Evolutionary conservation across 805 yeast species (phyloP).

Genomic region (Kazachstania psychrophila): DNA sequence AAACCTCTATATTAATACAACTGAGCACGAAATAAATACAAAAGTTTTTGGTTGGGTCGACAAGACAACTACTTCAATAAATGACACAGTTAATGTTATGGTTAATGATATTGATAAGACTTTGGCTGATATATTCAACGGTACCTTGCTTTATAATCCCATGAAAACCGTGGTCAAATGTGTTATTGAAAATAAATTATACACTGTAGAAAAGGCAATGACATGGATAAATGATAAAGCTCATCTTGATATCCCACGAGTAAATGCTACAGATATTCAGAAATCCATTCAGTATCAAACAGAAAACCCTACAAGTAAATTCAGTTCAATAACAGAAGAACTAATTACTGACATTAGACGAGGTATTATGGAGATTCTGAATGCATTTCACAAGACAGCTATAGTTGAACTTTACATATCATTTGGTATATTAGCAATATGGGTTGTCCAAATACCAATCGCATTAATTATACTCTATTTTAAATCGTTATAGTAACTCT

Average conservation of each 20-base stretch:
- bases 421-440: slow-evolving; percentile 35
- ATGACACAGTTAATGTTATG: slow-evolving; percentile 50
- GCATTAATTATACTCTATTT: slow-evolving; percentile 28
- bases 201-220: slow-evolving; percentile 57
- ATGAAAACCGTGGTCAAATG: slow-evolving; percentile 66
- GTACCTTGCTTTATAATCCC: slow-evolving; percentile 57
- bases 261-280: slow-evolving; percentile 31
- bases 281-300: slow-evolving; percentile 9
- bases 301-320: slow-evolving; percentile 1
- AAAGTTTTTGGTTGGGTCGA: slow-evolving; percentile 60
- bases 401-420: slow-evolving; percentile 41
- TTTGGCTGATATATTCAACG: slow-evolving; percentile 51
- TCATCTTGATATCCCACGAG: slow-evolving; percentile 46
- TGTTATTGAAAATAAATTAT: slow-evolving; percentile 65
- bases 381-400: slow-evolving; percentile 27
- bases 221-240: slow-evolving; percentile 69
- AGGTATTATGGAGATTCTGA: slow-evolving; percentile 25
- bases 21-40: slow-evolving; percentile 48
- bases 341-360: slow-evolving; percentile 13
- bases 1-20: slow-evolving; percentile 41
- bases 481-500: too few relatives aligned
- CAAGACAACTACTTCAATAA: slow-evolving; percentile 47
- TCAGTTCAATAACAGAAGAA: slow-evolving; percentile 5
- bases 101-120: slow-evolving; percentile 49
- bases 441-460: slow-evolving; percentile 39